Conservation (phyloP, 2,329 filamentous ascomycete genomes). For the Bipolaris victoriae region DNA sequence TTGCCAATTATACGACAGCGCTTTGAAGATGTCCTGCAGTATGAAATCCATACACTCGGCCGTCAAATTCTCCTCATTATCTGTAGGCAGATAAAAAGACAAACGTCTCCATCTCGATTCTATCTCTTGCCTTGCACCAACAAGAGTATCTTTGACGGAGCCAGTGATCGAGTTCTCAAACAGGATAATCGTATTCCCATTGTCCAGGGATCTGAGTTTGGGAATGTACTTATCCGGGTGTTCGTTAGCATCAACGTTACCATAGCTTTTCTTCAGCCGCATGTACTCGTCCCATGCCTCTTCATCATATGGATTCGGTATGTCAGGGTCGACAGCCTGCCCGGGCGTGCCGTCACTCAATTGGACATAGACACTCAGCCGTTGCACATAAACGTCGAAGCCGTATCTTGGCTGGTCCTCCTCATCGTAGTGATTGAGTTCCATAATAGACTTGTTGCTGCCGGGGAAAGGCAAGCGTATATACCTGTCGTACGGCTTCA, state of each 20-base stretch:
- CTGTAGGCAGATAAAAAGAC: slow-evolving; percentile 57
- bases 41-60: slow-evolving; percentile 59
- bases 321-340: slow-evolving; percentile 49
- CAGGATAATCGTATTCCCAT: slow-evolving; percentile 58
- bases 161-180: slow-evolving; percentile 59
- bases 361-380: slow-evolving; percentile 59
- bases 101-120: slow-evolving; percentile 61
- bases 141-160: slow-evolving; percentile 57
- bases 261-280: slow-evolving; percentile 39
- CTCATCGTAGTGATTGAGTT: slow-evolving; percentile 57
- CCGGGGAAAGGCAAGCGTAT: slow-evolving; percentile 25
- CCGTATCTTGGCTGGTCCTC: slow-evolving; percentile 53
- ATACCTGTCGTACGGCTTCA: slow-evolving; percentile 52
- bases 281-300: slow-evolving; percentile 45
- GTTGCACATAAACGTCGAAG: slow-evolving; percentile 59
- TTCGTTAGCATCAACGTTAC: slow-evolving; percentile 36
- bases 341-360: slow-evolving; percentile 52
- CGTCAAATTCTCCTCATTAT: slow-evolving; percentile 52
- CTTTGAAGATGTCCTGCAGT: slow-evolving; percentile 58
- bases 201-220: slow-evolving; percentile 55
- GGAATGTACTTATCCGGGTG: slow-evolving; percentile 49
- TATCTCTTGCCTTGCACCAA: slow-evolving; percentile 57
- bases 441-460: slow-evolving; percentile 54
- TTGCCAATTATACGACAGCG: slow-evolving; percentile 54
- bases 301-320: slow-evolving; percentile 55